Base-by-base conservation (phyloP, 192 early-diverging fungal genomes). In the Linnemannia exigua region DNA sequence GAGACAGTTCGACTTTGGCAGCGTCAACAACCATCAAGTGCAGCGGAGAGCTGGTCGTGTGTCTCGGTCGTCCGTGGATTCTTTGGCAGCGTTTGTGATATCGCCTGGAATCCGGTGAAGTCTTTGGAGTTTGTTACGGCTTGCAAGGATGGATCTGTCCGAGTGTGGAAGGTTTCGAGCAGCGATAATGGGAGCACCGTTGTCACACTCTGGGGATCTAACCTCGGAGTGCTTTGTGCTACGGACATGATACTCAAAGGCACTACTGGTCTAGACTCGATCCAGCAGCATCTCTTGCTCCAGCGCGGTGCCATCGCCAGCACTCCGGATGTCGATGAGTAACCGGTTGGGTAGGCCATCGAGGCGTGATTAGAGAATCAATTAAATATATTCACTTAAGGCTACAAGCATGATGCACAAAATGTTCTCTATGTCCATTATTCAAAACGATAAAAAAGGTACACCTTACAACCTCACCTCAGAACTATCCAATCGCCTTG, bases 401-500 rank as follows among this genome's bases (percentile, higher is more conserved):
- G n/a, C n/a, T n/a, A n/a, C n/a, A n/a, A n/a, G n/a, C n/a, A n/a
- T n/a, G n/a, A n/a, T n/a, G n/a, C n/a, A n/a, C n/a, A n/a, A n/a
- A n/a, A n/a, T n/a, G n/a, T 9, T 9, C 41, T 44, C 9, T 16
- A 50, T 50, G 48, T 50, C 48, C 15, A 50, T 44, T 44, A 44
- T 6, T 44, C 9, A 9, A 44, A 44, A n/a, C n/a, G n/a, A n/a
- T n/a, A 44, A 44, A 44, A 44, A 9, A 44, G 41, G 41, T 44
- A 9, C 41, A 44, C 5, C 41, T n/a, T n/a, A 44, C 9, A 44
- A 44, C 9, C 41, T 44, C 3, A 44, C 41, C 15, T 14, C 2
- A n/a, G n/a, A n/a, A 50, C 15, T 66, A 85, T 20, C 25, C 61
- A 11, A 86, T 86, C 1, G 67, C 84, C 50, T 79, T 77, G 70